Base-by-base conservation (phyloP, 805 yeast genomes). In the Lachancea fermentati region DNA sequence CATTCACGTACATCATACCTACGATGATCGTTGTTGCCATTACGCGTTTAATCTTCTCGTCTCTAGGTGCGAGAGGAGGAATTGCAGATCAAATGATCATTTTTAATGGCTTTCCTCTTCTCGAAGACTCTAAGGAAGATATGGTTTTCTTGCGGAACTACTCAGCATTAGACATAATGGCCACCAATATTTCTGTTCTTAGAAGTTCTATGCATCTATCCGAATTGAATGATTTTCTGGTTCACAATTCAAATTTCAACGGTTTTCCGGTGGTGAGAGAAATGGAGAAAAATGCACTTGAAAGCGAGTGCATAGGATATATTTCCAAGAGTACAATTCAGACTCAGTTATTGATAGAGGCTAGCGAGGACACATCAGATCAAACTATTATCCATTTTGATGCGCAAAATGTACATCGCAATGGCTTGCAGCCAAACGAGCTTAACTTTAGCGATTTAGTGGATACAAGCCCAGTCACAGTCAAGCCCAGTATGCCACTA, bases 21-120 rank as follows among this genome's bases (percentile, higher is more conserved):
- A 85, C 95, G 0, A 93, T 93, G 98, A 83, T 93, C 38, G 94
- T 87, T 0, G 95, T 93, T 2, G 91, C 95, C 1, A 76, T 81
- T 7, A 89, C 97, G 2, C 85, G 85, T 53, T 65, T 79, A 28
- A 78, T 93, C n/a, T 76, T 78, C 49, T 93, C 85, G 44, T 69
- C 66, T 41, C 80, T 82, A 69, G 95, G 95, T 2, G 68, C 73
- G 17, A 49, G 50, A 6, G 85, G 83, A 9, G 98, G 97, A 1
- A 91, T 93, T 45, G 96, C 98, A 0, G 98, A 93, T 57, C 94
- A 87, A 61, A 89, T 89, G 85, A 88, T 94, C 46, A 66, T 69
- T 30, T 84, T 85, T 52, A 89, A 88, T 62, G 96, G 96, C 0
- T 70, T 85, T 34, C 98, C 99, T 0, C 76, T 76, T 43, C 71